These are phyloP conservation scores for Colletotrichum orbiculare DNA, from an alignment of 2,329 filamentous ascomycete species.

Conservation along the genomic window DNA sequence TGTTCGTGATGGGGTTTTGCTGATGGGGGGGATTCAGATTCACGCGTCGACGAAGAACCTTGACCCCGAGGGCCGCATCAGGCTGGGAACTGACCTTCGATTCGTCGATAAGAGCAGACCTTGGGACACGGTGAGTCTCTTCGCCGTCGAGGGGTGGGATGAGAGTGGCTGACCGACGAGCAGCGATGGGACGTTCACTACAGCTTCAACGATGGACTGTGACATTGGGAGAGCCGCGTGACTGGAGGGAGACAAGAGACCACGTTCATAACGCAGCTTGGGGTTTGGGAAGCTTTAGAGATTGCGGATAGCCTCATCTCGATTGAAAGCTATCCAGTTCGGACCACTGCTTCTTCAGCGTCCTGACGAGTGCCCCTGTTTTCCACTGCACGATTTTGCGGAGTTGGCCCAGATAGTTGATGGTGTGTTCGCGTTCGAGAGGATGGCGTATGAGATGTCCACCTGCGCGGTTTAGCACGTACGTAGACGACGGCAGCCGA, in stretches of 20 bases:
- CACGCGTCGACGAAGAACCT: constrained; percentile 68
- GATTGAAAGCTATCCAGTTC: constrained; percentile 30
- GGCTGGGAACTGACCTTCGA: constrained; percentile 66
- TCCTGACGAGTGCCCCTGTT: constrained; percentile 20
- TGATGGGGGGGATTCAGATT: constrained; percentile 39
- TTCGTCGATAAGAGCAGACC: constrained; percentile 62
- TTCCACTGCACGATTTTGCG: constrained; percentile 32
- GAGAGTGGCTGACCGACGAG: neutral
- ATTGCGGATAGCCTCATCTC: constrained; percentile 6
- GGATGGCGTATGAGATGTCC: constrained; percentile 28
- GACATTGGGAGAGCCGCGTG: neutral
- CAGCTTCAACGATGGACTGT: constrained; percentile 22
- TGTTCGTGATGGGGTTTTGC: neutral
- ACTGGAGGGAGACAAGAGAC: neutral
- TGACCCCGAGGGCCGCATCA: constrained; percentile 61
- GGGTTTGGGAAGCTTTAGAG: neutral
- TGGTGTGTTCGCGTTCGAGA: constrained; percentile 36
- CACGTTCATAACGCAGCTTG: neutral
- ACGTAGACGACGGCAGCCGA: accelerated
- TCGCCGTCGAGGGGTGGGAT: neutral
- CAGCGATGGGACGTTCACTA: constrained; percentile 28
- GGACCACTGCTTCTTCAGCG: constrained; percentile 36
- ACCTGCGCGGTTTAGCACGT: constrained; percentile 8
- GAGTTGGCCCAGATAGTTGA: constrained; percentile 37
- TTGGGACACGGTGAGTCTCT: constrained; percentile 55